These are phyloP conservation scores for Rosa rugosa DNA, from an alignment of 306 rosid genomes.

Conservation along the genomic window DNA sequence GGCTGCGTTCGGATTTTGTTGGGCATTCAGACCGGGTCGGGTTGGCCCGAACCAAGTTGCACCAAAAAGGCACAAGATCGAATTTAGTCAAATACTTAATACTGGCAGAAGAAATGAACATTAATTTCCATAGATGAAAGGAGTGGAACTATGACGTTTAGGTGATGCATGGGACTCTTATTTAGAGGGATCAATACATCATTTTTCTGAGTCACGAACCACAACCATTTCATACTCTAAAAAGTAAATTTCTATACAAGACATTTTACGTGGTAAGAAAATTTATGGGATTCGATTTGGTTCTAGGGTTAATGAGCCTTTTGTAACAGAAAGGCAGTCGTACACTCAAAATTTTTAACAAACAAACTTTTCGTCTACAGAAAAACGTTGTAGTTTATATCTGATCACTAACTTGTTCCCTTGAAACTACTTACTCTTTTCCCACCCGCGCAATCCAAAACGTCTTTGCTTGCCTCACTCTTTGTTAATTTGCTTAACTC, in stretches of 20 bases:
- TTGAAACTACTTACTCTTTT: not conserved
- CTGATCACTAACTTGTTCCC: not conserved
- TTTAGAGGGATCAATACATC: no score
- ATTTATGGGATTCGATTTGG: not conserved
- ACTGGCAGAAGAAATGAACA: no score
- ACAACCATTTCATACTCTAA: not conserved
- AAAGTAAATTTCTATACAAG: not conserved
- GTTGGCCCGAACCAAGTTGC: not conserved
- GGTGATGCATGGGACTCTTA: no score
- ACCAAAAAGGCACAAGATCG: not conserved
- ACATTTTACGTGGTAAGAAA: not conserved
- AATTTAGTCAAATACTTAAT: no score
- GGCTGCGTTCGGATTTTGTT: not conserved
- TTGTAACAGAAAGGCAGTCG: constrained; percentile 9
- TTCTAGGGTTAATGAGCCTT: not conserved
- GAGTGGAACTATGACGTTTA: no score
- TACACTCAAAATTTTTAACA: not conserved
- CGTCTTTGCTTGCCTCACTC: not conserved
- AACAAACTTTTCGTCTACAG: not conserved
- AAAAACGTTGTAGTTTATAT: not conserved
- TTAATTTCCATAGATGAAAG: no score
- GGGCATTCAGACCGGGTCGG: not conserved
- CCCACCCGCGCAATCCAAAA: not conserved
- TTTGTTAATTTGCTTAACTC: not conserved
- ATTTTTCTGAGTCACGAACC: not conserved